phyloP scores from a whole-genome alignment of 352 stramenopile genomes.

The Globisporangium polare region DNA sequence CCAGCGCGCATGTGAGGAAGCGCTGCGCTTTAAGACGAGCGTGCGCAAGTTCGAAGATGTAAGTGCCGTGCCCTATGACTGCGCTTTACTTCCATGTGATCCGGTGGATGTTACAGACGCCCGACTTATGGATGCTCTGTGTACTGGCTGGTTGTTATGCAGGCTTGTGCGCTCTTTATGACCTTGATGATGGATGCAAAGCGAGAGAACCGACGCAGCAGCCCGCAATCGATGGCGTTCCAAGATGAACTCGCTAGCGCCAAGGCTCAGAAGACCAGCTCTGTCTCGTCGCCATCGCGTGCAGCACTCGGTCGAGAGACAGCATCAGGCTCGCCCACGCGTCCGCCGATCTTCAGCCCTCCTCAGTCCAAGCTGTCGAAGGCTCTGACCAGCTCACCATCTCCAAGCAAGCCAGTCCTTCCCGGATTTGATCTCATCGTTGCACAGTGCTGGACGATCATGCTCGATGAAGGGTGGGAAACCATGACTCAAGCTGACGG shows the following conservation, averaged over 20 bases:
- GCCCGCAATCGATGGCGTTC: not conserved
- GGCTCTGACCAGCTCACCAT: constrained; percentile 12
- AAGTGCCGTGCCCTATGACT: not conserved
- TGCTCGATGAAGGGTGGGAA: constrained; percentile 58
- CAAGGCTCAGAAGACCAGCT: constrained; percentile 15
- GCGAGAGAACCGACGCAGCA: not conserved
- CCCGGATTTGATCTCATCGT: constrained; percentile 24
- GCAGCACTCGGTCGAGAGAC: not conserved
- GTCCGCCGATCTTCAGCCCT: constrained; percentile 13
- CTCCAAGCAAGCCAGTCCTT: constrained; percentile 19
- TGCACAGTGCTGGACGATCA: constrained; percentile 49
- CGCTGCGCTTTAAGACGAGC: constrained; percentile 23
- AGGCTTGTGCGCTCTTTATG: constrained; percentile 21
- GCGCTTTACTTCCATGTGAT: not conserved
- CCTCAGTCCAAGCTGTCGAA: constrained; percentile 15
- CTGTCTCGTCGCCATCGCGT: constrained; percentile 1
- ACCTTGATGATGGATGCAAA: constrained; percentile 15
- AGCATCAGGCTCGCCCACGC: constrained; percentile 3
- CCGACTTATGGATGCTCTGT: not conserved
- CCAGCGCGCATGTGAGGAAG: constrained; percentile 44
- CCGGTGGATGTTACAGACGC: not conserved
- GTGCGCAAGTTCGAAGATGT: constrained; percentile 28
- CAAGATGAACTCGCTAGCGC: not conserved
- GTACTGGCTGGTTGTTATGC: not conserved
- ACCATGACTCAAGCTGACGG: constrained; percentile 52